Evolutionary conservation across 2,329 filamentous ascomycete genomes (phyloP).

Genomic region (Exophiala viscosa): DNA sequence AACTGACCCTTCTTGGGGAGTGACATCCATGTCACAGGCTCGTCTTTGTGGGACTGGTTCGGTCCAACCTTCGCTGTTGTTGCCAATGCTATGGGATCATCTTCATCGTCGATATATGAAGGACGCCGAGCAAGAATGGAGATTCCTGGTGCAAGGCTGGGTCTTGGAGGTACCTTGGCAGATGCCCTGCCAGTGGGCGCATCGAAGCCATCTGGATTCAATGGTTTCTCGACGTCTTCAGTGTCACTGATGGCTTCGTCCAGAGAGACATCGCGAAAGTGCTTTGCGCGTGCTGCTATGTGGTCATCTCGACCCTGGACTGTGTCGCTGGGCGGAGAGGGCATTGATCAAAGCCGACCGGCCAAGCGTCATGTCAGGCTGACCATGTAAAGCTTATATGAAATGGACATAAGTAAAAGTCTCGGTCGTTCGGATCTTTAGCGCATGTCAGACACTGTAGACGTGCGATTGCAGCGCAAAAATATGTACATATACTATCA

Average conservation of each 20-base stretch:
- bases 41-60: conserved; percentile 30
- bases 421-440: neutral
- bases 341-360: conserved; percentile 10
- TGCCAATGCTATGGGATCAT: conserved; percentile 19
- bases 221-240: conserved; percentile 1
- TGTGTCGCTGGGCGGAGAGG: conserved; percentile 9
- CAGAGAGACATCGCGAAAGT: conserved; percentile 4
- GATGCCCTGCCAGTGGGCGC: neutral
- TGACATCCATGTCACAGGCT: conserved; percentile 64
- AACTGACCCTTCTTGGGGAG: conserved; percentile 76
- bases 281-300: conserved; percentile 1
- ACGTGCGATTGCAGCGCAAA: neutral
- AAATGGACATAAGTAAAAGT: neutral
- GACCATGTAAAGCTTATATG: neutral
- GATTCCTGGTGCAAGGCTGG: conserved; percentile 12
- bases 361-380: conserved; percentile 1
- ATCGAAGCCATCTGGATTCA: conserved; percentile 1
- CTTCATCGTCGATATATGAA: conserved; percentile 29
- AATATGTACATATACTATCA: neutral
- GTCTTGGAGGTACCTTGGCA: conserved; percentile 1
- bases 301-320: neutral
- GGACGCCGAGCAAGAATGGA: conserved; percentile 20
- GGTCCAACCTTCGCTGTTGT: conserved; percentile 2
- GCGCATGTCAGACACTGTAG: neutral
- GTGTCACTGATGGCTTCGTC: neutral